Base-by-base conservation (phyloP, 2,329 filamentous ascomycete genomes). In the Paraconiothyrium brasiliense region DNA sequence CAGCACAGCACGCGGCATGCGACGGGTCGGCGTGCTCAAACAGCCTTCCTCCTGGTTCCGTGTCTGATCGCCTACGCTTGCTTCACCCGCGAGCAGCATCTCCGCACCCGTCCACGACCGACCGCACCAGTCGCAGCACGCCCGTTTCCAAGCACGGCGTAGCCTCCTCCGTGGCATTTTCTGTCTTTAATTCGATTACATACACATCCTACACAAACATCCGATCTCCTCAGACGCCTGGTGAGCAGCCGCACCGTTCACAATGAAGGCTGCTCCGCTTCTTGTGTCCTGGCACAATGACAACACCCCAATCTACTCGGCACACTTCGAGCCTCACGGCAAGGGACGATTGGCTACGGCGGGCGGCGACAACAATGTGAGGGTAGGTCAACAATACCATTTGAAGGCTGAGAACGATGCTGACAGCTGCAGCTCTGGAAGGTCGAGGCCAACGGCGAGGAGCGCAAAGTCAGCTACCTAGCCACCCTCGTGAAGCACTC, bases 211-310 rank as follows among this genome's bases (percentile, higher is more conserved):
- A 30, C 22, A 50, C 57, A 13, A 35, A 44, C 13, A 20, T 30
- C 22, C 32, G 11, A 16, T 43, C 24, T 51, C 35, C 58, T 52
- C 52, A 44, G 61, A 60, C 61, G 62, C 67, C 71, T 67, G 63
- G 60, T 66, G 66, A 71, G 70, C 70, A 61, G 66, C 67, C 55
- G 20, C 58, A 50, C 30, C 60, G 46, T 58, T 62, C 71, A 72
- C 59, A 46, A 99, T 99, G 95, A 98, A 97, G 87, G 94, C 93
- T 77, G 90, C 93, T 76, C 94, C 95, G 72, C 87, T 99, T 71
- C 94, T 98, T 77, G 94, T 99, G 82, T 93, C 96, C 84, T 99
- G 95, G 95, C 96, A 99, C 82, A 92, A 97, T 80, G 92, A 97
- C 77, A 97, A 96, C 82, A 89, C 92, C 72, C 95, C 95, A 61